Percentiles rank a stretch among this genome's conserved stretches.
These are phyloP conservation scores for Daldinia caldariorum DNA, from an alignment of 495 filamentous ascomycete species.

Conservation along the genomic window DNA sequence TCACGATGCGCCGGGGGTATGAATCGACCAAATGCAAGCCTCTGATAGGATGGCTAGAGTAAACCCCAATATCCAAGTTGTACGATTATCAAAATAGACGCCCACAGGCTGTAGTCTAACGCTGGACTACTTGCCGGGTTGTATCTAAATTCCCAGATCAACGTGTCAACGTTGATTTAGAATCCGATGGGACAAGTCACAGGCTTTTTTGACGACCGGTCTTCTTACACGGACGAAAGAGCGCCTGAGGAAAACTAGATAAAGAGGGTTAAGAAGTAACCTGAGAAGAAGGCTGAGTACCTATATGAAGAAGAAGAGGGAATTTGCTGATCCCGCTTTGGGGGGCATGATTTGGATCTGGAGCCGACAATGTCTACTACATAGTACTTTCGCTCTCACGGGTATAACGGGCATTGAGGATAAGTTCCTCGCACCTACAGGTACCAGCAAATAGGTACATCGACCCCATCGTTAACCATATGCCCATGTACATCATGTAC, in stretches of 20 bases:
- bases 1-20: slow-evolving; percentile 43
- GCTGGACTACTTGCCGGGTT: slow-evolving; percentile 38
- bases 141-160: slow-evolving; percentile 41
- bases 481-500: slow-evolving; percentile 20
- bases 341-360: slow-evolving; percentile 9
- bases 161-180: slow-evolving; percentile 39
- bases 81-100: slow-evolving; percentile 48
- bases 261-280: slow-evolving; percentile 21
- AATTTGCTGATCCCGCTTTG: slow-evolving; percentile 9
- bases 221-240: slow-evolving; percentile 7
- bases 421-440: slow-evolving; percentile 18
- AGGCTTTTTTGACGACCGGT: slow-evolving; percentile 32
- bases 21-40: slow-evolving; percentile 32
- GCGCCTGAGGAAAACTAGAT: slow-evolving; percentile 11
- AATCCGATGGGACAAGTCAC: slow-evolving; percentile 30
- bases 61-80: slow-evolving; percentile 47
- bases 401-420: slow-evolving; percentile 23
- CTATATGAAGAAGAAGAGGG: slow-evolving; percentile 35
- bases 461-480: slow-evolving; percentile 23
- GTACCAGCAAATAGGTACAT: slow-evolving; percentile 24
- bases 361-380: slow-evolving; percentile 27
- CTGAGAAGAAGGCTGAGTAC: slow-evolving; percentile 32
- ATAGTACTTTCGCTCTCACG: slow-evolving; percentile 16
- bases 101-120: slow-evolving; percentile 42
- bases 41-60: slow-evolving; percentile 46